These are phyloP conservation scores for Tremellales sp. DNA, from an alignment of 1,284 basidiomycete species.

Conservation along the genomic window DNA sequence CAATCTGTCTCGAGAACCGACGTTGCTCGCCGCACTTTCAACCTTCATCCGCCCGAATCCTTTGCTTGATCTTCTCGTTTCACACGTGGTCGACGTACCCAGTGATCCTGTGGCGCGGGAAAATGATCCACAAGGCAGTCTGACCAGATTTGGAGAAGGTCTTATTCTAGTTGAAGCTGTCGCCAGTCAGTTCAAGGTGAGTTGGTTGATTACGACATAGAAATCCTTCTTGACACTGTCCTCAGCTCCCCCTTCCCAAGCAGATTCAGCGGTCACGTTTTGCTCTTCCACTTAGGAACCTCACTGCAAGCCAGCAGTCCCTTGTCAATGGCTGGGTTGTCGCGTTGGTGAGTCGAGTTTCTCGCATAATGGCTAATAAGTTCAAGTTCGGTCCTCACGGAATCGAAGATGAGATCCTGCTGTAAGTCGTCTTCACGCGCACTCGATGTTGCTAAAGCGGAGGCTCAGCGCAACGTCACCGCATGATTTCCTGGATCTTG, in stretches of 20 bases:
- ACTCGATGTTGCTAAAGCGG: background rate
- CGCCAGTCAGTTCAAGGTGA: constrained; percentile 35
- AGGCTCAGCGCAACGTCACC: constrained; percentile 45
- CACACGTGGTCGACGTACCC: constrained; percentile 23
- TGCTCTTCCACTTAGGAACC: constrained; percentile 29
- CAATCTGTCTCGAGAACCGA: constrained; percentile 28
- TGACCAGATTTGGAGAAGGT: constrained; percentile 46
- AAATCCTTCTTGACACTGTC: too few species aligned
- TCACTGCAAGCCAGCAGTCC: constrained; percentile 37
- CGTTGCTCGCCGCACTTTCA: constrained; percentile 22
- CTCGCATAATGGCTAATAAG: background rate
- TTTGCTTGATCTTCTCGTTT: constrained; percentile 21
- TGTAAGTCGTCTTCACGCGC: constrained; percentile 17
- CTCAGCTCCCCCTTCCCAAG: constrained; percentile 26
- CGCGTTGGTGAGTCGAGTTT: constrained; percentile 35
- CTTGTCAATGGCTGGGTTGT: constrained; percentile 46
- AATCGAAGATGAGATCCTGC: constrained; percentile 47
- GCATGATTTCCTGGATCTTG: constrained; percentile 47
- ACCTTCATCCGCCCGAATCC: constrained; percentile 17
- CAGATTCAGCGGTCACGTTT: constrained; percentile 33
- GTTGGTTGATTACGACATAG: too few species aligned
- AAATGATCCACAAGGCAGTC: constrained; percentile 44
- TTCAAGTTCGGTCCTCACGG: constrained; percentile 46
- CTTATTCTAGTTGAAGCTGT: constrained; percentile 42
- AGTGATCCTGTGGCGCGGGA: constrained; percentile 25